Evolutionary conservation across 176 grass and related monocot genomes (phyloP), one percentile per base, ranked within the genome.

Genomic region (Ananas comosus): DNA sequence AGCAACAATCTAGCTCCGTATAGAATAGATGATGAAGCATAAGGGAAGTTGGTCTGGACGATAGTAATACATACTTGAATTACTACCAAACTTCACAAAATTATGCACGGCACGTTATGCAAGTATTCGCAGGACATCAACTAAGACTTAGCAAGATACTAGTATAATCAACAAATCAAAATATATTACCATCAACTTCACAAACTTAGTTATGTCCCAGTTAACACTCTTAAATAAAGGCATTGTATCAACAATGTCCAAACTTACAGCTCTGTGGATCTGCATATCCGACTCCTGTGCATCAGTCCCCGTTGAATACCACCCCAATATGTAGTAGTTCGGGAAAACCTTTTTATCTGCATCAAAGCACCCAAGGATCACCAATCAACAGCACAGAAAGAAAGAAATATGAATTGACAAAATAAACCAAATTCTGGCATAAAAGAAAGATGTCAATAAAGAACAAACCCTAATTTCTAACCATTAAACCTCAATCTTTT

Each of bases 281-380:
- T 80, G 82, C 82, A 94, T 76, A 74, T 99, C 95, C 6, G 90
- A 82, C 12, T 99, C 95, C 75, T 88, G 78, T 69, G 86, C 95
- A 84, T 99, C 95, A 19, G 82, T 91, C 22, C 90, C 95, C 48
- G 95, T 99, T 1, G 95, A 99, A 72, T 99, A 99, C 95, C 95
- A 99, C 2, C 95, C 95, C 49, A 99, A 73, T 68, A 99, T 84
- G 50, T 86, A 99, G 51, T 86, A 99, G 25, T 87, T 88, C 2
- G 95, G 90, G 77, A 99, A 99, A 14, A 99, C 95, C 80, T 99
- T 99, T 80, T 99, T 99, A 82, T 99, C 95, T 99, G 80, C 85
- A 80, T 9, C 80, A 69, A 27, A 77, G 24, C 29, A 19, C 28
- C 49, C 66, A 79, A 72, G 56, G 12, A 3, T 53, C 50, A 53